These are phyloP conservation scores for Hymenoscyphus repandus DNA, from an alignment of 2,329 filamentous ascomycete species.

Conservation along the genomic window DNA sequence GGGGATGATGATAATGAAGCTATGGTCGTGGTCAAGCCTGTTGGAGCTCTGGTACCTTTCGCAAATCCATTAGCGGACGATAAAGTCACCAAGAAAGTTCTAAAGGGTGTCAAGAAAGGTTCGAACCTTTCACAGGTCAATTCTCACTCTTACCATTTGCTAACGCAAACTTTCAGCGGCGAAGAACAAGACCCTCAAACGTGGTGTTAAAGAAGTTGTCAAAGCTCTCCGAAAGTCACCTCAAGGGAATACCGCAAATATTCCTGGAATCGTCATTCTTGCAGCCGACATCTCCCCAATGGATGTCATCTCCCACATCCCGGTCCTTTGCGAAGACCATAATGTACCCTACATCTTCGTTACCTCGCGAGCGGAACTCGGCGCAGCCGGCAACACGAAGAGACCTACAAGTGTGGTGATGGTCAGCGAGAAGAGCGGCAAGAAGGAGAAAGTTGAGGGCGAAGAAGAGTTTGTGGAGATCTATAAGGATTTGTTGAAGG, in stretches of 20 bases:
- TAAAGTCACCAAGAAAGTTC: slow-evolving; percentile 63
- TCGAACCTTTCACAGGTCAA: slow-evolving; percentile 9
- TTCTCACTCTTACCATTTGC: neutral
- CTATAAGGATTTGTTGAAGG: slow-evolving; percentile 61
- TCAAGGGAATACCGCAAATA: slow-evolving; percentile 50
- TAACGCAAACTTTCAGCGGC: slow-evolving; percentile 57
- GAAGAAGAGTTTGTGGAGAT: slow-evolving; percentile 57
- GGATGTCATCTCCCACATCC: slow-evolving; percentile 98
- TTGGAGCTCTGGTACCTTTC: slow-evolving; percentile 71
- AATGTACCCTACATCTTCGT: slow-evolving; percentile 97
- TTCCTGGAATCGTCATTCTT: slow-evolving; percentile 76
- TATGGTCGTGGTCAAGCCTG: slow-evolving; percentile 31
- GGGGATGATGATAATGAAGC: neutral
- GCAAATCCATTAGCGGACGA: slow-evolving; percentile 76
- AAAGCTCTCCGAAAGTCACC: slow-evolving; percentile 95
- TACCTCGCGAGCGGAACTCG: slow-evolving; percentile 84
- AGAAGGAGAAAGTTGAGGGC: slow-evolving; percentile 40
- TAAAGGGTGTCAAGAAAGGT: slow-evolving; percentile 60
- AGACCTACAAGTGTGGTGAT: slow-evolving; percentile 94
- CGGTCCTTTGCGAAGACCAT: slow-evolving; percentile 97
- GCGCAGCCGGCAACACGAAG: slow-evolving; percentile 91
- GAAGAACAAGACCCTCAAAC: slow-evolving; percentile 92
- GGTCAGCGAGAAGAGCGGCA: slow-evolving; percentile 56
- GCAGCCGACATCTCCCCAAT: slow-evolving; percentile 96
- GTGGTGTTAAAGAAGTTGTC: slow-evolving; percentile 97